Conservation (phyloP, 257 asterid genomes). For the Nicotiana noctiflora region DNA sequence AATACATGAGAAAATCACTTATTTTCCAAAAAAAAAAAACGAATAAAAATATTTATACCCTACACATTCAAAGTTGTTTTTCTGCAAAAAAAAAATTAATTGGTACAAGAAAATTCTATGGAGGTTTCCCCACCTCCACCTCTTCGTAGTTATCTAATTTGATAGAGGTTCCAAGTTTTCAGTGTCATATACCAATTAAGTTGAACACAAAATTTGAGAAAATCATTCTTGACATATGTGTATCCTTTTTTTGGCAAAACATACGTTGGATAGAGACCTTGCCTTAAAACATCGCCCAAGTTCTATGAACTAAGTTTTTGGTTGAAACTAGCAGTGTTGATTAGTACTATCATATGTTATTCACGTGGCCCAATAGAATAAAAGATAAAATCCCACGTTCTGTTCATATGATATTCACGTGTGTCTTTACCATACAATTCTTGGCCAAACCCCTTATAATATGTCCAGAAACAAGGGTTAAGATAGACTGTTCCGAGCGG, state of each 20-base stretch:
- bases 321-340: not conserved
- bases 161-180: not conserved
- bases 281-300: not conserved
- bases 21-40: no score
- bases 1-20: no score
- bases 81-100: no score
- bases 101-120: no score
- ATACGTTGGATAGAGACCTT: not conserved
- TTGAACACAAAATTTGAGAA: not conserved
- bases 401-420: not conserved
- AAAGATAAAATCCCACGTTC: not conserved
- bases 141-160: no score
- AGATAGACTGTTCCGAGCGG: no score
- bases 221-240: not conserved
- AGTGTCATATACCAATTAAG: not conserved
- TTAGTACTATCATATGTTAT: not conserved
- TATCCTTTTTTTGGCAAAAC: no score
- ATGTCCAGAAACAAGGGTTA: not conserved
- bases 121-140: no score
- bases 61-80: no score
- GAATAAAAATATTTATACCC: no score
- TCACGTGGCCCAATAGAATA: not conserved
- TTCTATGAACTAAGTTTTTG: not conserved
- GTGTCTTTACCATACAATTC: not conserved
- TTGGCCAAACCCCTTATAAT: not conserved